Percentiles rank a stretch among this genome's conserved stretches.
Conservation (phyloP, 805 yeast species). For the Gaillardinia entomophila region DNA sequence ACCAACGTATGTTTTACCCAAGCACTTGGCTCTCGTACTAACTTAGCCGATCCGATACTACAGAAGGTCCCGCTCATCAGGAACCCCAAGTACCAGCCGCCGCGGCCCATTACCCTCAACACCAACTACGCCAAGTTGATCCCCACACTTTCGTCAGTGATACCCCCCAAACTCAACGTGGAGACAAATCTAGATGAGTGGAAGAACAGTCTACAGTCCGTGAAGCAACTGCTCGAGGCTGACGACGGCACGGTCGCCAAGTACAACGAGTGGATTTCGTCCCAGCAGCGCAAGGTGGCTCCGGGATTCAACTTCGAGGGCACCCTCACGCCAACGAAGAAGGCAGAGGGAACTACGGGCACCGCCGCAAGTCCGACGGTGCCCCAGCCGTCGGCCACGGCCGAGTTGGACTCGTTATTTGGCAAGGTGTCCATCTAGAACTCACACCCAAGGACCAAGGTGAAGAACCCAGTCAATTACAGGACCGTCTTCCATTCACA, state of each 20-base stretch:
- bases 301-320: constrained; percentile 32
- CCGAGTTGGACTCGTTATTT: constrained; percentile 23
- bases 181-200: constrained; percentile 21
- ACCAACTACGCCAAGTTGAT: constrained; percentile 37
- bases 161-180: constrained; percentile 33
- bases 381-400: neutral
- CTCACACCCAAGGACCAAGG: too few species aligned
- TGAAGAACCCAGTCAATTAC: too few species aligned
- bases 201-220: constrained; percentile 13
- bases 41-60: constrained; percentile 41
- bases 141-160: constrained; percentile 27
- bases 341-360: neutral
- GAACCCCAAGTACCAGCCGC: constrained; percentile 48
- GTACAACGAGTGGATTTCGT: constrained; percentile 24
- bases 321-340: constrained; percentile 24
- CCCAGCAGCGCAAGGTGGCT: constrained; percentile 29
- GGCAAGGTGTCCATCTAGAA: constrained; percentile 12
- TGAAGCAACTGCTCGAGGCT: constrained; percentile 2
- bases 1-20: neutral
- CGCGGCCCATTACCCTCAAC: constrained; percentile 50
- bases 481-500: too few species aligned
- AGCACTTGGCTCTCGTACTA: neutral
- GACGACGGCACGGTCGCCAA: constrained; percentile 8
- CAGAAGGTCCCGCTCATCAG: constrained; percentile 51
- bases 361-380: neutral